These are phyloP conservation scores for Alternaria novae-zelandiae DNA, from an alignment of 2,329 filamentous ascomycete genomes.

Conservation along the genomic window DNA sequence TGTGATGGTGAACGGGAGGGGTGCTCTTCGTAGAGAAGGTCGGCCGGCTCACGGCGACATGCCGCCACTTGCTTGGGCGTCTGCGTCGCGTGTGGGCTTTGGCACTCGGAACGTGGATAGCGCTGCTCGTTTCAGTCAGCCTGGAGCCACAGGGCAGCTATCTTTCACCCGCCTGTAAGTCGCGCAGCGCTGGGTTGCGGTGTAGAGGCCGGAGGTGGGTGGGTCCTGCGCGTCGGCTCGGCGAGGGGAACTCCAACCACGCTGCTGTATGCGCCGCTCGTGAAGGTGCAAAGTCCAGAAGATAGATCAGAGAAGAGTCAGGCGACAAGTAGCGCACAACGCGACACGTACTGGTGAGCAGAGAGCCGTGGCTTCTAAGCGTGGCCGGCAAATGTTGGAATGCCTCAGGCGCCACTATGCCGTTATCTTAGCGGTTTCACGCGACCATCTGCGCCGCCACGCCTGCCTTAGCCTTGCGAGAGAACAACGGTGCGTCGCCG, in stretches of 20 bases:
- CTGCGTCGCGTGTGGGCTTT: constrained; percentile 1
- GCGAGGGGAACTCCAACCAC: constrained; percentile 9
- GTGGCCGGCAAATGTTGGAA: not conserved
- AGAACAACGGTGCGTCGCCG: not conserved
- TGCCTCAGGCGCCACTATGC: constrained; percentile 9
- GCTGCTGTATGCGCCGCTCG: not conserved
- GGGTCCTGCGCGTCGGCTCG: constrained; percentile 15
- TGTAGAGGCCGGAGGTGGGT: constrained; percentile 21
- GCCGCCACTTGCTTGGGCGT: constrained; percentile 28
- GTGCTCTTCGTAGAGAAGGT: constrained; percentile 13
- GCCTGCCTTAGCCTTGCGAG: not conserved
- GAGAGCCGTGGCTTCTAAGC: not conserved
- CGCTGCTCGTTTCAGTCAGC: constrained; percentile 4
- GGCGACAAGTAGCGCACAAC: not conserved
- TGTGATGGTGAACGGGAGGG: constrained; percentile 10
- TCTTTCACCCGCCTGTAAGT: constrained; percentile 12
- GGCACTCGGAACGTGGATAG: constrained; percentile 8
- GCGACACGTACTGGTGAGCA: not conserved
- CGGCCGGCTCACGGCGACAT: constrained; percentile 36
- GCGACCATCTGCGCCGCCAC: constrained; percentile 11
- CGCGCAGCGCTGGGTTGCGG: constrained; percentile 20
- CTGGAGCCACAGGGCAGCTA: not conserved
- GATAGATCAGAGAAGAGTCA: not conserved
- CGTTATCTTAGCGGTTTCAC: constrained; percentile 17
- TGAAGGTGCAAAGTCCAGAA: not conserved